phyloP scores from a whole-genome alignment of 83 land plant species.

The Thuja plicata region DNA sequence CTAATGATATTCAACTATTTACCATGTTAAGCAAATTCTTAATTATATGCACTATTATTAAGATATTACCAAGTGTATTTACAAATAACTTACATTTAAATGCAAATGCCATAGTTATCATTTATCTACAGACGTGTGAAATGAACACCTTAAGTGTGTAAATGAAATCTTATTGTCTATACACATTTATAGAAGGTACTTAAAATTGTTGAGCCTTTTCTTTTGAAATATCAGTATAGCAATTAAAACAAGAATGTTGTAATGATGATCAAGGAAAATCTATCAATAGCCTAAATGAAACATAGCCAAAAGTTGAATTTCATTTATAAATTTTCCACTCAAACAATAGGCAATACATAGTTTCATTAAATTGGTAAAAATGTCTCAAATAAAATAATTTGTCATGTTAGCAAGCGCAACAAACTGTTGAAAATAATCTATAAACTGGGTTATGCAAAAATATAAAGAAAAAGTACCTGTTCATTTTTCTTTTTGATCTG shows the following conservation, averaged over 20 bases:
- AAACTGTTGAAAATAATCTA: background rate
- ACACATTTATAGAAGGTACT: background rate
- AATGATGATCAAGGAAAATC: background rate
- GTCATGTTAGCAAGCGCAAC: background rate
- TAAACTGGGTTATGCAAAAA: slow-evolving; percentile 11
- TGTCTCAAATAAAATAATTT: background rate
- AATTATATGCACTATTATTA: no score
- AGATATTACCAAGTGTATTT: background rate
- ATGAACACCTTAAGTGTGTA: background rate
- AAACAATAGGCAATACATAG: background rate
- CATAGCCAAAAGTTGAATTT: background rate
- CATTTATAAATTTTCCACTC: background rate
- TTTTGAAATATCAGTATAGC: background rate
- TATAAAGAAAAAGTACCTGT: background rate
- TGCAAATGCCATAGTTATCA: background rate
- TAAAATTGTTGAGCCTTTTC: background rate
- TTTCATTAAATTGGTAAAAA: background rate
- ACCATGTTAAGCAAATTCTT: background rate
- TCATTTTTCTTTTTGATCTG: slow-evolving; percentile 16
- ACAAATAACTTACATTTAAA: background rate
- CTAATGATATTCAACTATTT: no score
- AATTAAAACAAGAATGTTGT: background rate
- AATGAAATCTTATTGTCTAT: background rate
- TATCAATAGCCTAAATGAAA: background rate
- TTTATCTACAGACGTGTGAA: background rate